Conservation (phyloP, 768 basidiomycete genomes). For the Infundibulicybe gibba region DNA sequence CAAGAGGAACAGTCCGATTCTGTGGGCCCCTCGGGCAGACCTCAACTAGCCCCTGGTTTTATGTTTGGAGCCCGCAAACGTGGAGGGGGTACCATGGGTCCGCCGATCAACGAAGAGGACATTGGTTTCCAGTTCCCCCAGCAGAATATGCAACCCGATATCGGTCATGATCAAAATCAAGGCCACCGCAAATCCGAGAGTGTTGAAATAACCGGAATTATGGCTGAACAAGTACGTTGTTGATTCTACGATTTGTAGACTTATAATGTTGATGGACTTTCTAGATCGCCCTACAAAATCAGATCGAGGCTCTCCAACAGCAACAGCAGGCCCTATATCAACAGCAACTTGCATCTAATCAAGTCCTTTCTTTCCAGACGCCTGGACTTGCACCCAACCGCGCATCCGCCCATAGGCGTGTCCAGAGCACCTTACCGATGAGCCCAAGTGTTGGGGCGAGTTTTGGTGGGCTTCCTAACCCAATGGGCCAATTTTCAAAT, state of each 20-base stretch:
- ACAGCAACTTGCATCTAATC: slow-evolving; percentile 85
- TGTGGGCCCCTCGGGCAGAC: slow-evolving; percentile 74
- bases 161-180: slow-evolving; percentile 22
- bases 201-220: slow-evolving; percentile 82
- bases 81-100: slow-evolving; percentile 52
- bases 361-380: slow-evolving; percentile 77
- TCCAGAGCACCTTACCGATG: slow-evolving; percentile 80
- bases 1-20: slow-evolving; percentile 66
- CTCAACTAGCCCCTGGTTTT: slow-evolving; percentile 88
- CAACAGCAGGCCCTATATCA: slow-evolving; percentile 90
- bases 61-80: slow-evolving; percentile 79
- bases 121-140: slow-evolving; percentile 79
- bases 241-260: slow-evolving; percentile 1
- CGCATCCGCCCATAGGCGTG: slow-evolving; percentile 63
- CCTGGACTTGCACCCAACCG: slow-evolving; percentile 69
- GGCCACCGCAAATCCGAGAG: slow-evolving; percentile 57
- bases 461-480: slow-evolving; percentile 45
- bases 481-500: slow-evolving; percentile 68
- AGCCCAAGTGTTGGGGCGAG: slow-evolving; percentile 39
- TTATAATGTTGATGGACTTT: not conserved
- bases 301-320: slow-evolving; percentile 87
- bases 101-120: slow-evolving; percentile 80
- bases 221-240: slow-evolving; percentile 90
- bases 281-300: slow-evolving; percentile 84
- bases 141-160: slow-evolving; percentile 17